Evolutionary conservation across 306 rosid genomes (phyloP).

Genomic region (Oxytropis ochrocephala): DNA sequence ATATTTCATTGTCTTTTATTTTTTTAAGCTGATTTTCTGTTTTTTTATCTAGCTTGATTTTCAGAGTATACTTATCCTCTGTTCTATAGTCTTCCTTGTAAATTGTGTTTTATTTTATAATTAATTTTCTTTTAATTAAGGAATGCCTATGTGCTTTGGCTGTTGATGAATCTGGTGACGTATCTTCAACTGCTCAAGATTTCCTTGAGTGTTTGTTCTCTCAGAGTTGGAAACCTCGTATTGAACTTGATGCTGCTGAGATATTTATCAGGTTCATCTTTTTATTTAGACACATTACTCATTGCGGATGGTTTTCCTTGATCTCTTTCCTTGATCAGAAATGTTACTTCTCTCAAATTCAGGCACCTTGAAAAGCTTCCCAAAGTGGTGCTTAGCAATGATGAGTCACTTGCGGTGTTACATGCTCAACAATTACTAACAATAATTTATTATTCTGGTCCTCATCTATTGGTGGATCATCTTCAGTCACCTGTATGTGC

Average conservation of each 20-base stretch:
- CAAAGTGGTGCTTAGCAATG: conserved; percentile 76
- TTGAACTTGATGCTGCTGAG: conserved; percentile 48
- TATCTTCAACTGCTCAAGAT: conserved; percentile 66
- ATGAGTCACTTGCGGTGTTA: conserved; percentile 64
- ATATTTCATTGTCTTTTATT: neutral
- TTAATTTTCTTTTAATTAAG: conserved; percentile 43
- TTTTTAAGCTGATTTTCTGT: neutral
- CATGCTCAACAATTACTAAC: conserved; percentile 65
- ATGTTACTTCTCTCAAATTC: conserved; percentile 24
- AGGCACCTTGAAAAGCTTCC: conserved; percentile 92
- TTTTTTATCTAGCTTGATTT: conserved; percentile 2
- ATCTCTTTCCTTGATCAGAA: conserved; percentile 6
- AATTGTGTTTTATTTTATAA: conserved; percentile 6
- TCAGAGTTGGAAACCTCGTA: conserved; percentile 32
- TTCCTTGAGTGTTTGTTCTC: conserved; percentile 55
- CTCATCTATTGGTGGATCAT: conserved; percentile 66
- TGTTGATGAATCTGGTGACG: conserved; percentile 68
- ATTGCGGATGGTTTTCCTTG: neutral
- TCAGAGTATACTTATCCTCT: conserved; percentile 7
- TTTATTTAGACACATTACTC: conserved; percentile 5
- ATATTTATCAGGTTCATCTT: conserved; percentile 63
- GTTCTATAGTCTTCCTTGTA: conserved; percentile 12
- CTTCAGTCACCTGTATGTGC: conserved; percentile 82
- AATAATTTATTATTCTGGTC: conserved; percentile 82
- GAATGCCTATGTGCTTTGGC: conserved; percentile 80